Conservation (phyloP, 2,329 filamentous ascomycete species). For the Colletotrichum lini region DNA sequence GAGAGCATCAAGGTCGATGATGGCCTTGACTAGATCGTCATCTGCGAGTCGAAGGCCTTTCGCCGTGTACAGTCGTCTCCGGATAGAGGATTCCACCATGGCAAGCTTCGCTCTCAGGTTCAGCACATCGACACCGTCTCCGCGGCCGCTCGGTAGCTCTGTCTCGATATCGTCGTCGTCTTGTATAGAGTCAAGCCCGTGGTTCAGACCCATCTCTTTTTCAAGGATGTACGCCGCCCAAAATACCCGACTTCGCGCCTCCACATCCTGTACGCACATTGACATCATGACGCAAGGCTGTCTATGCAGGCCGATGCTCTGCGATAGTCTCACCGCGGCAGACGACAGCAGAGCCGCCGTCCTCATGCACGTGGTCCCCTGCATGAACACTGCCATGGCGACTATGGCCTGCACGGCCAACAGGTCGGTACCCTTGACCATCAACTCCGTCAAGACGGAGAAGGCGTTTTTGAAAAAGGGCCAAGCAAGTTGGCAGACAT, state of each 20-base stretch:
- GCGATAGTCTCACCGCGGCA: constrained; percentile 26
- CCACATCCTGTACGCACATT: constrained; percentile 27
- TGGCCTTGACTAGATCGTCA: constrained; percentile 28
- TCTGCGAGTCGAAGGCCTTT: constrained; percentile 32
- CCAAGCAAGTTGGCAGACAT: constrained; percentile 36
- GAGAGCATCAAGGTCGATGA: constrained; percentile 35
- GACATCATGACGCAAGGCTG: constrained; percentile 31
- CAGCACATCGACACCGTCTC: constrained; percentile 20
- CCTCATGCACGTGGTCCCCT: constrained; percentile 32
- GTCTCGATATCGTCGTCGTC: constrained; percentile 38
- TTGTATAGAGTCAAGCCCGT: constrained; percentile 32
- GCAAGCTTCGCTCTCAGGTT: constrained; percentile 38
- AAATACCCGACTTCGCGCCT: constrained; percentile 37
- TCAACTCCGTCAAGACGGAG: constrained; percentile 28
- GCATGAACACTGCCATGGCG: constrained; percentile 39
- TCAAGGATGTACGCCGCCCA: constrained; percentile 42
- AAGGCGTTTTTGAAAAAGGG: constrained; percentile 40
- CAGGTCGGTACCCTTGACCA: constrained; percentile 27
- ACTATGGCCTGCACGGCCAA: constrained; percentile 36
- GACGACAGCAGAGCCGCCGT: constrained; percentile 31
- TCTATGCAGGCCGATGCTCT: constrained; percentile 38
- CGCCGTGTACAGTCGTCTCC: constrained; percentile 35
- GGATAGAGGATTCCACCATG: constrained; percentile 39
- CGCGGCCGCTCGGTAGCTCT: constrained; percentile 23
- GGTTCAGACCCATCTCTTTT: constrained; percentile 33